Conservation (phyloP, 176 grass and related monocot species). For the Rhynchospora tenuis region DNA sequence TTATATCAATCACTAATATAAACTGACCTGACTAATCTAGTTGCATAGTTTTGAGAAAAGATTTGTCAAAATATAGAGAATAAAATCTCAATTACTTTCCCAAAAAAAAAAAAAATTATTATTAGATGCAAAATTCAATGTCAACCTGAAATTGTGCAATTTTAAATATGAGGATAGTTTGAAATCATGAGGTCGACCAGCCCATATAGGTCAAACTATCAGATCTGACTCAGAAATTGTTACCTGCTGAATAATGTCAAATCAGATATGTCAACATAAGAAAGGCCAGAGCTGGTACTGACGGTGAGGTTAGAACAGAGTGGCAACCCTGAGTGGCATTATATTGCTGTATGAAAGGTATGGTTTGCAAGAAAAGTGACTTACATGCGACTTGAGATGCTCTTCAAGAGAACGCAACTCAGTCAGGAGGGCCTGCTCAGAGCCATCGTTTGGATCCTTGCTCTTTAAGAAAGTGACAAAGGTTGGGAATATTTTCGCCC, state of each 20-base stretch:
- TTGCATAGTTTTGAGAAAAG: too few species aligned
- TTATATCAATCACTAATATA: too few species aligned
- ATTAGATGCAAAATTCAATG: not conserved
- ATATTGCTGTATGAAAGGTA: not conserved
- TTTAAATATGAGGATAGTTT: too few species aligned
- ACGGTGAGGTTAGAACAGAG: too few species aligned
- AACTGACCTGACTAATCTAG: too few species aligned
- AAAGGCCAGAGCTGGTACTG: too few species aligned
- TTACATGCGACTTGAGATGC: slow-evolving; percentile 77
- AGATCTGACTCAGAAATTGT: too few species aligned
- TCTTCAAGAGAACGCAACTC: slow-evolving; percentile 58
- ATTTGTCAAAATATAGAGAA: not conserved
- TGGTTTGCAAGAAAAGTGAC: not conserved
- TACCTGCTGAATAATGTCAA: not conserved
- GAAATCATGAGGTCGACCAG: too few species aligned
- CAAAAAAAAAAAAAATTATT: not conserved
- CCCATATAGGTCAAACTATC: too few species aligned
- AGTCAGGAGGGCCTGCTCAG: slow-evolving; percentile 49
- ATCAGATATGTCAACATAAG: too few species aligned
- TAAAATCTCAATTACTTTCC: not conserved
- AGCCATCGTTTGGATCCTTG: slow-evolving; percentile 76
- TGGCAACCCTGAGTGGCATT: not conserved
- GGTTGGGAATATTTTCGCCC: slow-evolving; percentile 77
- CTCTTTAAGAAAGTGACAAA: slow-evolving; percentile 81
- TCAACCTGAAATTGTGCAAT: not conserved